Base-by-base conservation (phyloP, 2,329 filamentous ascomycete genomes). In the Epichloe sibirici region DNA sequence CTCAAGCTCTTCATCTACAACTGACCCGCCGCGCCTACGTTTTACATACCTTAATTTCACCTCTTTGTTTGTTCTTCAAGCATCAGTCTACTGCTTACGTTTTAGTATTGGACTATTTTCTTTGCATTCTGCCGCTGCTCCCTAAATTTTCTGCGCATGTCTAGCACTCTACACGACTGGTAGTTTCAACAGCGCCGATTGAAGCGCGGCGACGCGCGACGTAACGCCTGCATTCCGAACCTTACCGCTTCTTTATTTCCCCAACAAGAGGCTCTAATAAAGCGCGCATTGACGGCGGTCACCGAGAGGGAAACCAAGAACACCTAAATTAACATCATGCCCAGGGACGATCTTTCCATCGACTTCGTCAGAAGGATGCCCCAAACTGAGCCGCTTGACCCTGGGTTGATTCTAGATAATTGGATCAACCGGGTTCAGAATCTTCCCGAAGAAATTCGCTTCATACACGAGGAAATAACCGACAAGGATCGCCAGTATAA, bases 381-480 rank as follows among this genome's bases (percentile, higher is more conserved):
- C 63, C 76, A 74, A 64, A 71, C 72, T 63, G 81, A 84, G 65
- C 71, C 76, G 55, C 74, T 81, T 66, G 81, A 85, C 61, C 78
- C 80, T 54, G 76, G 84, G 52, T 74, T 85, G 57, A 82, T 90
- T 62, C 79, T 90, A 60, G 86, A 91, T 66, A 85, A 90, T 66
- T 90, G 86, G 75, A 81, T 85, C 64, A 81, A 84, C 65, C 76
- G 73, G 69, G 85, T 86, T 21, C 82, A 86, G 61, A 93, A 93
- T 62, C 75, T 91, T 31, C 87, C 87, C 56, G 85, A 88, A 57
- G 88, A 93, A 69, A 83, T 93, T 55, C 83, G 84, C 21, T 90
- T 90, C 70, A 77, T 91, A 56, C 85, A 90, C 62, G 87, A 90
- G 64, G 88, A 93, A 69, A 87, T 91, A 57, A 76, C 82, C 63